Conservation (phyloP, 208 protist genomes). For the Zelonia costaricensis region DNA sequence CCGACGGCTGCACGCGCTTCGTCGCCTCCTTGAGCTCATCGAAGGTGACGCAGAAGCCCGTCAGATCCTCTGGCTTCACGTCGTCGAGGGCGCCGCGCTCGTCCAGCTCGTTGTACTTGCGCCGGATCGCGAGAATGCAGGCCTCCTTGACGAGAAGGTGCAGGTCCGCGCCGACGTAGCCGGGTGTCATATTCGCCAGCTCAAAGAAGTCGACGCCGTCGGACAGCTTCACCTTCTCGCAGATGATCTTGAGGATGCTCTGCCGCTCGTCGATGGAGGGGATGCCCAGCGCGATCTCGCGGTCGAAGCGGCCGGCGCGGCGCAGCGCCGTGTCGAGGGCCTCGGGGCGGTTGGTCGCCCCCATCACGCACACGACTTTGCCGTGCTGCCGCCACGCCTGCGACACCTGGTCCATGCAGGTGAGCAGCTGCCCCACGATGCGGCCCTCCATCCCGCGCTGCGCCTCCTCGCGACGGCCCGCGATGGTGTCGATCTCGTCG, state of each 20-base stretch:
- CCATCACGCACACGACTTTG: constrained; percentile 95
- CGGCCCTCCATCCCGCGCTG: constrained; percentile 98
- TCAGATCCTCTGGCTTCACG: constrained; percentile 48
- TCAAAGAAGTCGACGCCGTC: constrained; percentile 94
- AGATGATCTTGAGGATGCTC: constrained; percentile 90
- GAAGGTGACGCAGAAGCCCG: constrained; percentile 74
- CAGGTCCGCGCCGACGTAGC: constrained; percentile 98
- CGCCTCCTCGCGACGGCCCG: constrained; percentile 93
- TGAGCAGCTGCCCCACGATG: constrained; percentile 99
- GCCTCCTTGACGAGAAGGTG: constrained; percentile 95
- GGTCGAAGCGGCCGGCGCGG: constrained; percentile 97
- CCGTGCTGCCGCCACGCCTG: constrained; percentile 85
- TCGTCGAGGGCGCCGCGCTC: constrained; percentile 22
- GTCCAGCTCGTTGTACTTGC: constrained; percentile 76
- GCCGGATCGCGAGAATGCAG: constrained; percentile 87
- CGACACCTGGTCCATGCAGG: constrained; percentile 97
- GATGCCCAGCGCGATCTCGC: constrained; percentile 97
- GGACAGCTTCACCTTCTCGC: constrained; percentile 75
- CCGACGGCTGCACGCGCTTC: constrained; percentile 96
- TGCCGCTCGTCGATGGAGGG: constrained; percentile 93
- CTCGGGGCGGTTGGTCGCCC: constrained; percentile 96
- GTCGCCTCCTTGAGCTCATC: constrained; percentile 90
- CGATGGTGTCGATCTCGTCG: constrained; percentile 99
- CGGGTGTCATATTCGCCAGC: constrained; percentile 95
- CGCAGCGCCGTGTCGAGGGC: constrained; percentile 96